These are phyloP conservation scores for Neocallimastix lanati DNA, from an alignment of 192 early-diverging fungal genomes.

Conservation along the genomic window DNA sequence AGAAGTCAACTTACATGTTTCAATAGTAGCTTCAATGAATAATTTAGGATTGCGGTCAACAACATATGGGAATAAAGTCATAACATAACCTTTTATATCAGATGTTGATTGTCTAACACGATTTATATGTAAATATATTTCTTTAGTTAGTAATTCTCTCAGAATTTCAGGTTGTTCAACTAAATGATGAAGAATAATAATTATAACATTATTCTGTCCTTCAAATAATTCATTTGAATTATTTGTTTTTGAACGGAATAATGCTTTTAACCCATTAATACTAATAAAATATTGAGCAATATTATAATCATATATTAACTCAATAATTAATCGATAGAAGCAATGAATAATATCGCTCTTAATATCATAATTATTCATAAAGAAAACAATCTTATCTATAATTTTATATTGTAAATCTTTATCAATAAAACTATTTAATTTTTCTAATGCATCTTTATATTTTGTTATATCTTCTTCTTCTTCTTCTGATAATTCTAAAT, in stretches of 20 bases:
- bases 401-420: not conserved
- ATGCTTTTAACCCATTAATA: not conserved
- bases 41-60: not conserved
- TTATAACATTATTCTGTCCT: conserved; percentile 56
- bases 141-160: conserved; percentile 45
- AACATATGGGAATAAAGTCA: not conserved
- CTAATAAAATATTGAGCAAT: not conserved
- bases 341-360: not conserved
- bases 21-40: not conserved
- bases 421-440: not conserved
- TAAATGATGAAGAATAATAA: conserved; percentile 77
- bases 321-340: not conserved
- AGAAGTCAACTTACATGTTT: not conserved
- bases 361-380: not conserved
- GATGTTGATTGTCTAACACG: conserved; percentile 40
- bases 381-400: not conserved
- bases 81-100: conserved; percentile 48
- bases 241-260: not conserved
- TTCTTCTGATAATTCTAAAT: not conserved
- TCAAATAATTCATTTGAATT: conserved; percentile 39
- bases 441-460: not conserved
- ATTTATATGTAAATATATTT: conserved; percentile 57
- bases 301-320: not conserved
- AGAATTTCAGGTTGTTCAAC: conserved; percentile 54
- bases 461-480: not conserved